phyloP scores from a whole-genome alignment of 495 filamentous ascomycete species.

The Xylaria flabelliformis region DNA sequence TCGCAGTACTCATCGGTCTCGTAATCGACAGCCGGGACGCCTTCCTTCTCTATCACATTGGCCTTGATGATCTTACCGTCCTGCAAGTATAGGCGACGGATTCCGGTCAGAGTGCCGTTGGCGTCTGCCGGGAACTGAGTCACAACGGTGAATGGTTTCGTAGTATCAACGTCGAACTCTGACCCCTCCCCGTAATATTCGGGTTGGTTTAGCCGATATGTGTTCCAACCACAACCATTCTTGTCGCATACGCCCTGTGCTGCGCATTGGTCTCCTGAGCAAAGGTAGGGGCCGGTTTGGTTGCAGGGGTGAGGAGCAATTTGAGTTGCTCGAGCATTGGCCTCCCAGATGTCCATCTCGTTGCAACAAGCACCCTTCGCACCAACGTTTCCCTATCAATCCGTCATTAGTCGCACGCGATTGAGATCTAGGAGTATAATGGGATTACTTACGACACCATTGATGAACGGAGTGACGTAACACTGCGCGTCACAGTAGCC shows the following conservation, averaged over 20 bases:
- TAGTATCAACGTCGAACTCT: slow-evolving; percentile 64
- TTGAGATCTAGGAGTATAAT: background rate
- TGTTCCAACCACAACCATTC: slow-evolving; percentile 69
- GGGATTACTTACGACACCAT: slow-evolving; percentile 55
- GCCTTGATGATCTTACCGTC: slow-evolving; percentile 60
- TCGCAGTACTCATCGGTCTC: slow-evolving; percentile 66
- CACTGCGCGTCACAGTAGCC: slow-evolving; percentile 78
- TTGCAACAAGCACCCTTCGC: slow-evolving; percentile 61
- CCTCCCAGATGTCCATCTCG: slow-evolving; percentile 71
- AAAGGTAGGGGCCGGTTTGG: slow-evolving; percentile 52
- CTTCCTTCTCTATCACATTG: slow-evolving; percentile 49
- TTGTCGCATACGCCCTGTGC: slow-evolving; percentile 67
- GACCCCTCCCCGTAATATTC: slow-evolving; percentile 61
- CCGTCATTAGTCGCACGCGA: background rate
- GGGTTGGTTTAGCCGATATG: slow-evolving; percentile 61
- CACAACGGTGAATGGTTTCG: slow-evolving; percentile 65
- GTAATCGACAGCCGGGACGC: slow-evolving; percentile 54
- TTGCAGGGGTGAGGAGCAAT: slow-evolving; percentile 66
- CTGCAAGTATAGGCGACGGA: slow-evolving; percentile 68
- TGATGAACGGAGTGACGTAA: slow-evolving; percentile 60
- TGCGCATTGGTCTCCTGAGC: slow-evolving; percentile 55
- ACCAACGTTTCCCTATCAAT: slow-evolving; percentile 54
- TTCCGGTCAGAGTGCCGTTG: slow-evolving; percentile 59
- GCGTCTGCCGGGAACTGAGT: slow-evolving; percentile 68
- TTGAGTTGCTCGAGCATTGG: slow-evolving; percentile 62